Evolutionary conservation across 805 yeast genomes (phyloP).

Genomic region (Danielia reshetovae): DNA sequence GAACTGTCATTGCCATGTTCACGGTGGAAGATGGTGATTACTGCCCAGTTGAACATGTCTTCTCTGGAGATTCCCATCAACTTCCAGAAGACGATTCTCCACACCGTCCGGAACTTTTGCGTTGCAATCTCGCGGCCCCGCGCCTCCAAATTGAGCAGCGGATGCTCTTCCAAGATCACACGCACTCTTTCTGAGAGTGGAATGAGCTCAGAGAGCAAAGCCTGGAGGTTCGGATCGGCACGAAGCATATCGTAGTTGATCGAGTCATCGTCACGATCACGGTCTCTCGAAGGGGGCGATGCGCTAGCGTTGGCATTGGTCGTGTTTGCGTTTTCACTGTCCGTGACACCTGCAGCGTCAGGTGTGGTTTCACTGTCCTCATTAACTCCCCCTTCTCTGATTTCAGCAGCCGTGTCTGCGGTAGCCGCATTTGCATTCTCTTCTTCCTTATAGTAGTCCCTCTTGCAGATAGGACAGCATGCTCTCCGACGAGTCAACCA

Average conservation of each 20-base stretch:
- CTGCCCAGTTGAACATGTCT: conserved; percentile 52
- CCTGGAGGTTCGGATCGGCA: conserved; percentile 33
- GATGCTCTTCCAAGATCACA: conserved; percentile 30
- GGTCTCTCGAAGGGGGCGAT: neutral
- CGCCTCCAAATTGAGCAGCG: conserved; percentile 40
- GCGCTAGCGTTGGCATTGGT: conserved; percentile 7
- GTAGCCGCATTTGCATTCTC: conserved; percentile 1
- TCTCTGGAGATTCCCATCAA: conserved; percentile 50
- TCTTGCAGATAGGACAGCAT: conserved; percentile 80
- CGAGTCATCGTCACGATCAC: conserved; percentile 3
- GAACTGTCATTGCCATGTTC: too few species aligned
- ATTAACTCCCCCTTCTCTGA: too few species aligned
- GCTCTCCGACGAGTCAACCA: conserved; percentile 76
- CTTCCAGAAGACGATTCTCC: conserved; percentile 46
- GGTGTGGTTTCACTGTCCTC: neutral
- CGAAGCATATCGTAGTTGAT: conserved; percentile 33
- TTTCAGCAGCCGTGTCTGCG: conserved; percentile 1
- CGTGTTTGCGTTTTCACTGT: conserved; percentile 6
- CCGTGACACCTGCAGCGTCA: neutral
- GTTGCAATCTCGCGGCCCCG: conserved; percentile 39
- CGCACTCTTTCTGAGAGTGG: conserved; percentile 41
- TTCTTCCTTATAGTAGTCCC: conserved; percentile 49
- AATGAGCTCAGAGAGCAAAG: conserved; percentile 35
- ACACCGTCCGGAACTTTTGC: conserved; percentile 25
- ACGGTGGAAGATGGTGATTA: conserved; percentile 19